Evolutionary conservation across 2,329 filamentous ascomycete species (phyloP).

Genomic region (Amylocarpus encephaloides): DNA sequence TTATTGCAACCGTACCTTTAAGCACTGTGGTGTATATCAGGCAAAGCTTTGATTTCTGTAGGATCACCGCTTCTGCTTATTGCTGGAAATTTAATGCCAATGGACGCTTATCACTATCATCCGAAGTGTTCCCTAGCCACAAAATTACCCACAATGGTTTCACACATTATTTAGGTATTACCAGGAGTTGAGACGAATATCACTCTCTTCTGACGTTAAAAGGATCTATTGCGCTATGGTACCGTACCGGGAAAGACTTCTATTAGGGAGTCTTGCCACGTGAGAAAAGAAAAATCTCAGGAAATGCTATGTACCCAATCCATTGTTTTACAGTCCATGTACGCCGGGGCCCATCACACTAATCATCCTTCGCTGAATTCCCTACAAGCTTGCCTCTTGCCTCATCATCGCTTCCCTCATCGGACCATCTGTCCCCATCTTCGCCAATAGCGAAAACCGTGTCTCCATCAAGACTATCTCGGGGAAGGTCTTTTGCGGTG

Average conservation of each 20-base stretch:
- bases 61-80: too few species aligned
- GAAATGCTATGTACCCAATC: slow-evolving; percentile 8
- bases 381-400: slow-evolving; percentile 45
- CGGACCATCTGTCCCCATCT: slow-evolving; percentile 73
- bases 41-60: too few species aligned
- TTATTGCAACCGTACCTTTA: too few species aligned
- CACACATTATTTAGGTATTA: too few species aligned
- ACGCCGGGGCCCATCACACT: slow-evolving; percentile 5
- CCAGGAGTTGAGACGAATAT: too few species aligned
- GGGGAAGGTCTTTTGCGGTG: slow-evolving; percentile 34
- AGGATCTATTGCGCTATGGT: background rate
- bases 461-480: slow-evolving; percentile 73
- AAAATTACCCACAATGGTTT: too few species aligned
- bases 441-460: slow-evolving; percentile 95
- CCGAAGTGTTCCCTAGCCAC: too few species aligned
- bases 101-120: too few species aligned
- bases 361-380: slow-evolving; percentile 4
- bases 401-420: slow-evolving; percentile 61
- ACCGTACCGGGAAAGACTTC: background rate
- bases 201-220: too few species aligned
- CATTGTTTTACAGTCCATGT: slow-evolving; percentile 11
- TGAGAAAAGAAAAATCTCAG: background rate
- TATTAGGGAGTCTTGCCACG: background rate
- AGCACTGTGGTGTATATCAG: too few species aligned
- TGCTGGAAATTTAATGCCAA: too few species aligned